A percentile compares a stretch with the other conserved stretches of the same genome.
Conservation (phyloP, 2,329 filamentous ascomycete genomes). For the Microsporum audouinii region DNA sequence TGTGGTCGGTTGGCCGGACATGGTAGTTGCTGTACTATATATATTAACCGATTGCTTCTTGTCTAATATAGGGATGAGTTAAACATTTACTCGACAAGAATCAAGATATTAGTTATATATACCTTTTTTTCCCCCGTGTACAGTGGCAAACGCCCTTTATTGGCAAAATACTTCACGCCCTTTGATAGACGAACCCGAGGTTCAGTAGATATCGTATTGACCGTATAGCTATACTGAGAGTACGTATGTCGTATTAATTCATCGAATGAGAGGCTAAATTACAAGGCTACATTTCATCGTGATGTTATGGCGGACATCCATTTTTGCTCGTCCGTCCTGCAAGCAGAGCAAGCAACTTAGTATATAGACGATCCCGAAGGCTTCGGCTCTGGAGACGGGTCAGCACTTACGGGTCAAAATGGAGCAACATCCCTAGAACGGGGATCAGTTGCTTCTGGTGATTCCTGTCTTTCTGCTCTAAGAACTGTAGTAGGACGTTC, state of each 20-base stretch:
- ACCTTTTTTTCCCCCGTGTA: neutral
- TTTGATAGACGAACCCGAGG: neutral
- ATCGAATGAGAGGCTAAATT: neutral
- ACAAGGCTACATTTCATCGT: conserved; percentile 21
- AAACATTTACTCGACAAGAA: neutral
- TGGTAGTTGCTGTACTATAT: conserved; percentile 9
- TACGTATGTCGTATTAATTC: neutral
- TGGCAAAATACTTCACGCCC: neutral
- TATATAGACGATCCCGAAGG: neutral
- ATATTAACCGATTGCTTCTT: neutral
- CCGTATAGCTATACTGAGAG: neutral
- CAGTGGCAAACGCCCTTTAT: neutral
- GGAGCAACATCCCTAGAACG: conserved; percentile 53
- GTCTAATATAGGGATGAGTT: neutral
- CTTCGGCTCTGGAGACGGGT: neutral
- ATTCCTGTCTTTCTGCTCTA: conserved; percentile 56
- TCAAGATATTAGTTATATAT: neutral
- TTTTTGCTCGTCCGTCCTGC: conserved; percentile 66
- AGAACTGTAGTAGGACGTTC: conserved; percentile 54
- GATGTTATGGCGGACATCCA: conserved; percentile 65
- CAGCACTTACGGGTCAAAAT: conserved; percentile 51
- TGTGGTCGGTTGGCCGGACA: conserved; percentile 29
- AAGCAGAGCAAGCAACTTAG: conserved; percentile 6
- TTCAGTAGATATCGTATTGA: neutral
- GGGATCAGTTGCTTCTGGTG: conserved; percentile 57